Base-by-base conservation (phyloP, 192 early-diverging fungal species). In the Podila epicladia region DNA sequence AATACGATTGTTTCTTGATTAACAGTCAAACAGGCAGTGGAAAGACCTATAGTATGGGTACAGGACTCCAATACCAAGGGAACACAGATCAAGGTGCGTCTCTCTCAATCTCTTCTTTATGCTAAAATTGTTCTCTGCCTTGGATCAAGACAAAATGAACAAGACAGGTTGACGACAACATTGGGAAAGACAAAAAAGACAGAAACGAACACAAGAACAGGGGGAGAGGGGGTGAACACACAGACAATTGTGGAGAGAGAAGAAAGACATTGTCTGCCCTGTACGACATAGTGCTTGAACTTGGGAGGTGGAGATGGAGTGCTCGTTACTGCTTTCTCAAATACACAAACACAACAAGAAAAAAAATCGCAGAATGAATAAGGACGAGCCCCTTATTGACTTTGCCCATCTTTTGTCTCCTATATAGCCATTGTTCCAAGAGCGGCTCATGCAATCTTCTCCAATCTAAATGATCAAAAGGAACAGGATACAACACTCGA, bases 1-100 rank as follows among this genome's bases (percentile, higher is more conserved):
- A 37, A 37, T 37, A 37, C 1, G 35, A 37, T 37, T 37, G 35
- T 37, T 37, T 9, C 35, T 37, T 37, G 35, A 37, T 7, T 9
- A 37, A 24, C 72, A 87, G 87, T 32, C 94, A 97, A 89, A 97
- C 96, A 2, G 96, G 95, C 53, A 91, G 91, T 33, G 97, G 97
- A 41, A 99, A 99, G 86, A 97, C 97, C 0, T 94, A 92, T 82
- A 97, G 93, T n/a, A 99, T 99, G 95, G 95, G 96, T 61, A 95
- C 95, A 29, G 88, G 89, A 62, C 62, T 87, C 4, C 87, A 88
- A 50, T 82, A 72, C 51, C 57, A 82, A 82, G 72, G 64, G 28
- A 72, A 80, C 13, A 51, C 70, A 37, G 75, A 85, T 65, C 69
- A 69, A 80, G 74, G 79, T 82, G 77, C 2, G 32, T 48, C 28